Conservation (phyloP, 2,329 filamentous ascomycete species). For the Trichoderma cornu-damae region DNA sequence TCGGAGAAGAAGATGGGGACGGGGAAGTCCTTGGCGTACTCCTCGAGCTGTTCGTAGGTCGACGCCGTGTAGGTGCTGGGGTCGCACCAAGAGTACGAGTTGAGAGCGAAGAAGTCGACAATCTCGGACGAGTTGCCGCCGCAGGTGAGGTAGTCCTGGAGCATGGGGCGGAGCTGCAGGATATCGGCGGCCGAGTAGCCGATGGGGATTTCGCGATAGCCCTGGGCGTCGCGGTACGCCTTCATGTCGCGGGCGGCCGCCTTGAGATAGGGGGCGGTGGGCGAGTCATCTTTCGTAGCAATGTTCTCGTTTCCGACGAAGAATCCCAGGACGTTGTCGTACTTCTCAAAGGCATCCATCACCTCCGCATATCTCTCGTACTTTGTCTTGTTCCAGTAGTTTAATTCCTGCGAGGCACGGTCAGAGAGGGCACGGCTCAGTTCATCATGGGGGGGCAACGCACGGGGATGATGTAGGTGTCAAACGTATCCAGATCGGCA, state of each 20-base stretch:
- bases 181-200: slow-evolving; percentile 89
- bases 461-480: slow-evolving; percentile 62
- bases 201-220: slow-evolving; percentile 74
- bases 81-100: slow-evolving; percentile 80
- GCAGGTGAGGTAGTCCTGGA: slow-evolving; percentile 72
- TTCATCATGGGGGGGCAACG: slow-evolving; percentile 22
- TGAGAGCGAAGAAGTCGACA: slow-evolving; percentile 79
- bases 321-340: slow-evolving; percentile 76
- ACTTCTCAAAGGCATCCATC: slow-evolving; percentile 71
- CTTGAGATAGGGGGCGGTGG: slow-evolving; percentile 76
- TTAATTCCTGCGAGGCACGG: slow-evolving; percentile 41
- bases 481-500: slow-evolving; percentile 74
- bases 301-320: slow-evolving; percentile 89
- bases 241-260: slow-evolving; percentile 78
- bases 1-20: slow-evolving; percentile 90
- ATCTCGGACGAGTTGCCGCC: slow-evolving; percentile 62
- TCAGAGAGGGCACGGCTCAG: background rate
- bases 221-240: slow-evolving; percentile 67
- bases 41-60: slow-evolving; percentile 65
- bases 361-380: slow-evolving; percentile 62
- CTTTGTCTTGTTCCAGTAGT: slow-evolving; percentile 70
- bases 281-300: slow-evolving; percentile 52
- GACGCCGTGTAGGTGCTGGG: slow-evolving; percentile 52
- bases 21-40: slow-evolving; percentile 62
- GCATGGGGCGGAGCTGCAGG: slow-evolving; percentile 56